These are phyloP conservation scores for Kluyveromyces sp. DNA, from an alignment of 1,139 yeast species.

Conservation along the genomic window DNA sequence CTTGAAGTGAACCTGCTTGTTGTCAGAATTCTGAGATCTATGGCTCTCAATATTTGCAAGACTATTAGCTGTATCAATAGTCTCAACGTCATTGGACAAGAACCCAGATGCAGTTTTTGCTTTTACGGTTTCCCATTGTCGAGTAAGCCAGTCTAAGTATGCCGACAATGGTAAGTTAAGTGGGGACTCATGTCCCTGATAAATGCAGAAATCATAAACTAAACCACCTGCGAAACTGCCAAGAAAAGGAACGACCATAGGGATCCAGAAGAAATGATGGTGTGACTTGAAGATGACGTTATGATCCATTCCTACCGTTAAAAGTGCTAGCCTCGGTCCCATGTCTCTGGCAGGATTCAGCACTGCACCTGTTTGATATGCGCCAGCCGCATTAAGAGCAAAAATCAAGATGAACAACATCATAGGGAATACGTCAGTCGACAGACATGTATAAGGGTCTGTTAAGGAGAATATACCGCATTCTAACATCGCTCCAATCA, in stretches of 20 bases:
- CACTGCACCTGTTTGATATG: slow-evolving; percentile 47
- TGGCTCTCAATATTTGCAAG: not conserved
- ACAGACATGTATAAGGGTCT: slow-evolving; percentile 42
- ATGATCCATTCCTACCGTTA: slow-evolving; percentile 40
- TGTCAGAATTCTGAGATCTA: slow-evolving; percentile 2
- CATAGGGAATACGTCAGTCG: slow-evolving; percentile 40
- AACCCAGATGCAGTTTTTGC: slow-evolving; percentile 1
- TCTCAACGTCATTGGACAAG: slow-evolving; percentile 1
- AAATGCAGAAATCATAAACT: slow-evolving; percentile 41
- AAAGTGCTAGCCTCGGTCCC: slow-evolving; percentile 44
- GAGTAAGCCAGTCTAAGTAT: slow-evolving; percentile 21
- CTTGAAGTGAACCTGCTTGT: slow-evolving; percentile 27
- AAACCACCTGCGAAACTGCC: slow-evolving; percentile 42
- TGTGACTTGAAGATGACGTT: slow-evolving; percentile 35
- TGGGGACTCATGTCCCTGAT: slow-evolving; percentile 45
- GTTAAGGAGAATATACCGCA: slow-evolving; percentile 41
- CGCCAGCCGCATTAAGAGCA: slow-evolving; percentile 40
- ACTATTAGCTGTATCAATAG: slow-evolving; percentile 1
- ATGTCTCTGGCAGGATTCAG: slow-evolving; percentile 47
- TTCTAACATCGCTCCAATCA: slow-evolving; percentile 39
- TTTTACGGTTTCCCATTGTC: slow-evolving; percentile 17
- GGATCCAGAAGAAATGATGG: slow-evolving; percentile 45
- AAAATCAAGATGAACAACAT: slow-evolving; percentile 39
- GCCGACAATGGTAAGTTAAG: slow-evolving; percentile 36
- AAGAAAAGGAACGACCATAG: slow-evolving; percentile 40